phyloP scores from a whole-genome alignment of 495 filamentous ascomycete species.

The Sabuloglossum arenarium region DNA sequence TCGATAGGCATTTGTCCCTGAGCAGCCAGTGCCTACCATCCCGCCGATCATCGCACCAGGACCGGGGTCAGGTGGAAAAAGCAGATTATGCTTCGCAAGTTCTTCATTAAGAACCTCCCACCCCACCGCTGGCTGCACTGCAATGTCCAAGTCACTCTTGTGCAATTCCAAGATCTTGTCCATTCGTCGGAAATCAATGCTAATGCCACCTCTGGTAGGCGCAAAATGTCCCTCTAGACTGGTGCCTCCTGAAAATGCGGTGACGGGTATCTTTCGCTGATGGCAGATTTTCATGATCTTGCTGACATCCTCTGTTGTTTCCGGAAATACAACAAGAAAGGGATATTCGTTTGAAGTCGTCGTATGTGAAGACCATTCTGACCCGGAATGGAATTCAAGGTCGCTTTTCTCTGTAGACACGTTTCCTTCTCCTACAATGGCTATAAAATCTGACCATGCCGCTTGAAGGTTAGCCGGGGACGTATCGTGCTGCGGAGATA shows the following conservation, averaged over 20 bases:
- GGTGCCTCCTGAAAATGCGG: slow-evolving; percentile 56
- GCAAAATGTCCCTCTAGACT: slow-evolving; percentile 65
- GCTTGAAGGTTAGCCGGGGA: slow-evolving; percentile 64
- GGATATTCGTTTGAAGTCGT: not conserved
- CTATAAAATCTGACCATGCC: slow-evolving; percentile 79
- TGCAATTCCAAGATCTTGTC: slow-evolving; percentile 48
- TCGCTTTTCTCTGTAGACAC: slow-evolving; percentile 56
- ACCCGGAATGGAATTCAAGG: slow-evolving; percentile 50
- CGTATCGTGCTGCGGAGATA: slow-evolving; percentile 45
- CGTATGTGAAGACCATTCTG: slow-evolving; percentile 75
- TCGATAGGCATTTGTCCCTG: slow-evolving; percentile 78
- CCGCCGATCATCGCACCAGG: slow-evolving; percentile 80
- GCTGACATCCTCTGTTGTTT: slow-evolving; percentile 46
- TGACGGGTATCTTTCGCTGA: slow-evolving; percentile 45
- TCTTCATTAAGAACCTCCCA: slow-evolving; percentile 64
- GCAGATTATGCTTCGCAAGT: slow-evolving; percentile 42
- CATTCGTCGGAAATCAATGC: slow-evolving; percentile 60
- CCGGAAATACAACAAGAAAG: slow-evolving; percentile 36
- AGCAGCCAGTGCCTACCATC: slow-evolving; percentile 90
- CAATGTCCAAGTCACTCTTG: slow-evolving; percentile 56
- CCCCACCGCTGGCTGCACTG: slow-evolving; percentile 63
- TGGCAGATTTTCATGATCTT: slow-evolving; percentile 59
- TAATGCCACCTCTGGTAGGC: slow-evolving; percentile 52
- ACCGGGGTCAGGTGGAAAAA: slow-evolving; percentile 72
- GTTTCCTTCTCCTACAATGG: slow-evolving; percentile 65